These are phyloP conservation scores for Rhizoclosmatium globosum DNA, from an alignment of 192 early-diverging fungal species.

Conservation along the genomic window DNA sequence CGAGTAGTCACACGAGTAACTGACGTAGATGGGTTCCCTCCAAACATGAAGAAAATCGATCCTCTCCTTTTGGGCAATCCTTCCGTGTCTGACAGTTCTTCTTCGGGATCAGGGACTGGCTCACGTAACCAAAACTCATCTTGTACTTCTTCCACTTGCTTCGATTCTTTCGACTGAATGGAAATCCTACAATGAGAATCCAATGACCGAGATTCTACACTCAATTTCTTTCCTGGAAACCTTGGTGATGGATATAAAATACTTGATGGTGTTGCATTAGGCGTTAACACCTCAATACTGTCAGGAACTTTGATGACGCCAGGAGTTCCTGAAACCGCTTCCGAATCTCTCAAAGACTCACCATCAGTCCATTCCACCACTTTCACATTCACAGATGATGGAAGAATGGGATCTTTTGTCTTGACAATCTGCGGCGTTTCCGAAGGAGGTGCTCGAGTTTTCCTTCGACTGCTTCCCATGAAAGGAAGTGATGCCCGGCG, in stretches of 20 bases:
- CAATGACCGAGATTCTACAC: neutral
- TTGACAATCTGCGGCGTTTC: neutral
- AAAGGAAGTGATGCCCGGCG: neutral
- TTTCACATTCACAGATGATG: neutral
- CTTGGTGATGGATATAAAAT: neutral
- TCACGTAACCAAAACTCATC: constrained; percentile 17
- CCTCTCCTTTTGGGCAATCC: no score
- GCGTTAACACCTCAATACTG: neutral
- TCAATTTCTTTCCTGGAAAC: neutral
- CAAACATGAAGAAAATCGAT: no score
- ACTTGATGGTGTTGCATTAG: neutral
- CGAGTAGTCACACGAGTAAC: no score
- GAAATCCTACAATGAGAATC: no score
- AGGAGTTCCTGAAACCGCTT: neutral
- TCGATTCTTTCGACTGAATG: neutral
- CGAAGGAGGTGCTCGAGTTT: neutral
- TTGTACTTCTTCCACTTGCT: neutral
- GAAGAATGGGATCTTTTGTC: neutral
- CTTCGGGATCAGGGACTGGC: constrained; percentile 11
- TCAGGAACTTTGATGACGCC: no score
- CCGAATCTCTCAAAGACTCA: neutral
- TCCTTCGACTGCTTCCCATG: neutral
- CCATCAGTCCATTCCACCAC: constrained; percentile 3
- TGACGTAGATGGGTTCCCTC: no score
- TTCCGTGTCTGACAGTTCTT: neutral